phyloP scores from a whole-genome alignment of 257 asterid species.

The Fraxinus americana region DNA sequence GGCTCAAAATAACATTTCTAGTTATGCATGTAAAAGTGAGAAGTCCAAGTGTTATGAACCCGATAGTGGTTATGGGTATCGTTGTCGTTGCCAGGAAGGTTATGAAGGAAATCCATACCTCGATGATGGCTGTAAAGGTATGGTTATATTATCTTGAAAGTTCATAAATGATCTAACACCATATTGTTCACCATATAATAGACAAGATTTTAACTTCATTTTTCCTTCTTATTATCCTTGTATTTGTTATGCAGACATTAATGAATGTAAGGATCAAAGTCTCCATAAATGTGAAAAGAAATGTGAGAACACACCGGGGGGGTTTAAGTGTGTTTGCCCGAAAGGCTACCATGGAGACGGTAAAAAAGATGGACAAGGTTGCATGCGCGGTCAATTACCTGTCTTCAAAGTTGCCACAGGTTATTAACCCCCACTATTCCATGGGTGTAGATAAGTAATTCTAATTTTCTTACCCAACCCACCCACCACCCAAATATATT shows the following conservation, averaged over 20 bases:
- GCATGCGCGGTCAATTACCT: conserved; percentile 10
- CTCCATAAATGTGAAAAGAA: conserved; percentile 5
- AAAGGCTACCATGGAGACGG: conserved; percentile 36
- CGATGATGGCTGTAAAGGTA: conserved; percentile 24
- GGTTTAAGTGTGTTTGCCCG: conserved; percentile 33
- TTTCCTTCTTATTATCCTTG: no score
- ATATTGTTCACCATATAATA: no score
- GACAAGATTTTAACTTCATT: no score
- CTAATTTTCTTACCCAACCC: no score
- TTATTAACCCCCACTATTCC: neutral
- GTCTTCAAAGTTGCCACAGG: conserved; percentile 16
- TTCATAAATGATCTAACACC: no score
- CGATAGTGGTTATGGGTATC: conserved; percentile 29
- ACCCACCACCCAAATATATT: no score
- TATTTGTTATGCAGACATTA: conserved; percentile 26
- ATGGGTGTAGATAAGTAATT: no score
- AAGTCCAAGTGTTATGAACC: conserved; percentile 17
- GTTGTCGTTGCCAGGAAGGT: conserved; percentile 43
- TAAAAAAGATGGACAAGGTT: conserved; percentile 13
- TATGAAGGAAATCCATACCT: conserved; percentile 49
- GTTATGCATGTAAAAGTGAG: conserved; percentile 33
- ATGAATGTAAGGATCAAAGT: conserved; percentile 33
- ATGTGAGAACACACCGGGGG: conserved; percentile 24
- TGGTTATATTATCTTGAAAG: no score
- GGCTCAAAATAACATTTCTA: conserved; percentile 18